phyloP scores from a whole-genome alignment of 2,329 filamentous ascomycete species.

The Monosporascus cannonballus region DNA sequence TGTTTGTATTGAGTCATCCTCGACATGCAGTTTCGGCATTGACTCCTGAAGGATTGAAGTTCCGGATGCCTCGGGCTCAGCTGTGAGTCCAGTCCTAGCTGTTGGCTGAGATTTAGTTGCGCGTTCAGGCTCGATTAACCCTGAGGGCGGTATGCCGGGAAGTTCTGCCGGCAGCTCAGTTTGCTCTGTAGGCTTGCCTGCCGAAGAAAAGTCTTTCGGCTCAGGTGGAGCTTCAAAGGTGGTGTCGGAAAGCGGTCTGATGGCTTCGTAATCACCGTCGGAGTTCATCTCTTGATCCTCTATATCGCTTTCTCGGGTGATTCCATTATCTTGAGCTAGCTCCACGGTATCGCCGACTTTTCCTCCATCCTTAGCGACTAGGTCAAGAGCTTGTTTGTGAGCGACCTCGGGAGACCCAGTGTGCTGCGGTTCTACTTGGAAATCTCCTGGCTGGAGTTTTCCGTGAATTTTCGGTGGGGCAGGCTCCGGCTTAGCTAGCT shows the following conservation, averaged over 20 bases:
- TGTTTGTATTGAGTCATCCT: slow-evolving; percentile 5
- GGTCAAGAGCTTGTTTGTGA: background rate
- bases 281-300: slow-evolving; percentile 1
- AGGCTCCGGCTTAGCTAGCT: background rate
- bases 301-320: slow-evolving; percentile 10
- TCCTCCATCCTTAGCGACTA: slow-evolving; percentile 1
- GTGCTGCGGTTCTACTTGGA: background rate
- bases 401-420: background rate
- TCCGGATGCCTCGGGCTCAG: slow-evolving; percentile 11
- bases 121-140: background rate
- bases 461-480: background rate
- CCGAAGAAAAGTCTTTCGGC: background rate
- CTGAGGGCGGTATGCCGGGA: background rate
- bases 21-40: slow-evolving; percentile 8
- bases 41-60: slow-evolving; percentile 14
- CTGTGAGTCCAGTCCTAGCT: slow-evolving; percentile 2
- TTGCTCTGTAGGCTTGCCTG: background rate
- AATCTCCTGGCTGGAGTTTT: background rate
- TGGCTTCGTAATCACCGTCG: background rate
- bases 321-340: slow-evolving; percentile 14
- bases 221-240: background rate
- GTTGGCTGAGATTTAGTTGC: slow-evolving; percentile 7
- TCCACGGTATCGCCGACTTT: slow-evolving; percentile 28
- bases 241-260: background rate
- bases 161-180: background rate